These are phyloP conservation scores for Suhomyces choctaworum DNA, from an alignment of 1,139 yeast species.

Conservation along the genomic window DNA sequence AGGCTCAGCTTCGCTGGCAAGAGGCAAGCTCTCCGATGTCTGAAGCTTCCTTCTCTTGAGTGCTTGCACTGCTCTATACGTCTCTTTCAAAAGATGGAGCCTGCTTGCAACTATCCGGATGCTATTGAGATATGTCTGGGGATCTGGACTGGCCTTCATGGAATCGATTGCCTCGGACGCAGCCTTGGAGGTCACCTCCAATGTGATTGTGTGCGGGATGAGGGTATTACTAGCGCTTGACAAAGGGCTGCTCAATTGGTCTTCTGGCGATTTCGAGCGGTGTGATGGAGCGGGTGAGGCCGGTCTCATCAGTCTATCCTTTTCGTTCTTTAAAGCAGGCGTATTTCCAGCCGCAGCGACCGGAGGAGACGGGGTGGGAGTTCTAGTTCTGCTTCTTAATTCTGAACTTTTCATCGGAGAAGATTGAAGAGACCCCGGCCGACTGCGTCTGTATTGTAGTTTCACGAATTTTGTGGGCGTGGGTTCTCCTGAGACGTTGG, in stretches of 20 bases:
- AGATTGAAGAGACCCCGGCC: neutral
- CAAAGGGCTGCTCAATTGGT: no score
- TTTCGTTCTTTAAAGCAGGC: neutral
- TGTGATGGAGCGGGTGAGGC: neutral
- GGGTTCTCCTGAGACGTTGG: neutral
- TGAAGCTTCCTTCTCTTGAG: conserved; percentile 22
- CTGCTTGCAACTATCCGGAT: conserved; percentile 29
- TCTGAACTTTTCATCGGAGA: conserved; percentile 11
- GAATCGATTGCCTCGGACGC: conserved; percentile 13
- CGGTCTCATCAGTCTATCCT: neutral
- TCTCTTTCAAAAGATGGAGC: conserved; percentile 33
- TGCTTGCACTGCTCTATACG: conserved; percentile 28
- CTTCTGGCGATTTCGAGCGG: neutral
- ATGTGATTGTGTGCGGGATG: neutral
- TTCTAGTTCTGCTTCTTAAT: conserved; percentile 7
- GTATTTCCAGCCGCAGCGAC: neutral
- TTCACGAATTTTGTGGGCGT: conserved; percentile 9
- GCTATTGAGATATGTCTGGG: conserved; percentile 25
- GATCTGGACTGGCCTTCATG: conserved; percentile 10
- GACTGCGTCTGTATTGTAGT: conserved; percentile 7
- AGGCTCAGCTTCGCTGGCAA: neutral
- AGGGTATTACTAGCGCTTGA: no score
- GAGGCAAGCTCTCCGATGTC: conserved; percentile 3
- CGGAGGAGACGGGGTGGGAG: conserved; percentile 11
- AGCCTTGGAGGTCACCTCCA: neutral